phyloP scores from a whole-genome alignment of 306 rosid species.

The Psophocarpus tetragonolobus region DNA sequence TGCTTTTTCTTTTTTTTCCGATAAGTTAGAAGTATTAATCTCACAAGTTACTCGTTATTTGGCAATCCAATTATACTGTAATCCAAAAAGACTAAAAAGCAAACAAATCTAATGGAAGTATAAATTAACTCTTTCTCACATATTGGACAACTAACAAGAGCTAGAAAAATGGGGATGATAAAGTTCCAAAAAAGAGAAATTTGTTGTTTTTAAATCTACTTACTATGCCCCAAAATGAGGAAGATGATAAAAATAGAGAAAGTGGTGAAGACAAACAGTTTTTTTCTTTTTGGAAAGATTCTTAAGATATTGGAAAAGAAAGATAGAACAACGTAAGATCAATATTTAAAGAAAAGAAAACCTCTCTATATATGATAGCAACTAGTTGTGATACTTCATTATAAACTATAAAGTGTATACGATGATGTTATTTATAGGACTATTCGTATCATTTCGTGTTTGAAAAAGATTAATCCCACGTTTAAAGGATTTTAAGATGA shows the following conservation, averaged over 20 bases:
- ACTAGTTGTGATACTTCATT: neutral
- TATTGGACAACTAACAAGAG: neutral
- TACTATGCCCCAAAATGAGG: neutral
- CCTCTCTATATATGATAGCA: neutral
- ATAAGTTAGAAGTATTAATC: neutral
- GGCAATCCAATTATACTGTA: neutral
- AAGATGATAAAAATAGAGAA: conserved; percentile 2
- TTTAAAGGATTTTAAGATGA: neutral
- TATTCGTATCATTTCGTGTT: neutral
- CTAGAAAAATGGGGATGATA: neutral
- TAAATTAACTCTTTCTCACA: neutral
- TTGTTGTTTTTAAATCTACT: neutral
- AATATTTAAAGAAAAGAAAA: neutral
- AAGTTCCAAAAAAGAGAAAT: neutral
- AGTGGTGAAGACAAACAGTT: neutral
- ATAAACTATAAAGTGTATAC: neutral
- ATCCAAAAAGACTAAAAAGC: neutral
- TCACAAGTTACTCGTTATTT: neutral
- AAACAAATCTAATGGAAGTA: neutral
- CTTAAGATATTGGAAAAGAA: conserved; percentile 10
- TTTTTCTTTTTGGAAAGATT: neutral
- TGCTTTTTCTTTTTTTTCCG: neutral
- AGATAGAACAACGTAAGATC: neutral
- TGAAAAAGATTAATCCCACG: neutral
- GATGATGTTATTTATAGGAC: neutral